phyloP scores from a whole-genome alignment of 192 early-diverging fungal genomes.

The Coemansia erecta region DNA sequence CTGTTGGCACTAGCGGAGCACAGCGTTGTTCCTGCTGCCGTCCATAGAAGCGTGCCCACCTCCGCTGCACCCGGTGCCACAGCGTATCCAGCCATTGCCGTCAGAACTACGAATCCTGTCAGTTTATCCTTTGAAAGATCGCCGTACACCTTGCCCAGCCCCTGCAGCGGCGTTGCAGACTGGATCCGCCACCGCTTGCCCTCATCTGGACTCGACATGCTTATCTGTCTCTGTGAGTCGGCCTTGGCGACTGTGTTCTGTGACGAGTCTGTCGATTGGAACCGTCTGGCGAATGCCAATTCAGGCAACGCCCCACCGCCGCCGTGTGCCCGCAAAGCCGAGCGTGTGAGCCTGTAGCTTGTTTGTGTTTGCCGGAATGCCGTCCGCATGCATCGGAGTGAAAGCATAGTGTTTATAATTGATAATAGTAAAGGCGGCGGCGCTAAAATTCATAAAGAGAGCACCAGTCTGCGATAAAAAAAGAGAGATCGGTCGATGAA shows the following conservation, averaged over 20 bases:
- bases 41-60: conserved; percentile 66
- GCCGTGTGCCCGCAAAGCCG: too few relatives aligned
- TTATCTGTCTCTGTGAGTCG: too few relatives aligned
- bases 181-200: conserved; percentile 32
- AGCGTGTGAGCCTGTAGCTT: too few relatives aligned
- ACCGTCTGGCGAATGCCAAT: too few relatives aligned
- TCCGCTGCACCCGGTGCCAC: conserved; percentile 74
- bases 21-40: conserved; percentile 81
- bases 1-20: conserved; percentile 89
- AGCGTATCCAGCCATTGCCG: conserved; percentile 93
- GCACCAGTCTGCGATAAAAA: background rate
- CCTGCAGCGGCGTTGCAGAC: background rate
- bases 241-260: background rate
- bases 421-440: too few relatives aligned
- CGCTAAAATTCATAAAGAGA: too few relatives aligned
- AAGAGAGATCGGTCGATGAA: background rate
- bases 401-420: too few relatives aligned
- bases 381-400: too few relatives aligned
- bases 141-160: conserved; percentile 52
- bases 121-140: conserved; percentile 87
- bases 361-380: too few relatives aligned
- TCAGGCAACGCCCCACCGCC: too few relatives aligned
- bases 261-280: background rate
- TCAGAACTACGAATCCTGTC: conserved; percentile 85
- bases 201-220: too few relatives aligned